Conservation (phyloP, 352 stramenopile genomes). For the Thraustochytrium sp. region DNA sequence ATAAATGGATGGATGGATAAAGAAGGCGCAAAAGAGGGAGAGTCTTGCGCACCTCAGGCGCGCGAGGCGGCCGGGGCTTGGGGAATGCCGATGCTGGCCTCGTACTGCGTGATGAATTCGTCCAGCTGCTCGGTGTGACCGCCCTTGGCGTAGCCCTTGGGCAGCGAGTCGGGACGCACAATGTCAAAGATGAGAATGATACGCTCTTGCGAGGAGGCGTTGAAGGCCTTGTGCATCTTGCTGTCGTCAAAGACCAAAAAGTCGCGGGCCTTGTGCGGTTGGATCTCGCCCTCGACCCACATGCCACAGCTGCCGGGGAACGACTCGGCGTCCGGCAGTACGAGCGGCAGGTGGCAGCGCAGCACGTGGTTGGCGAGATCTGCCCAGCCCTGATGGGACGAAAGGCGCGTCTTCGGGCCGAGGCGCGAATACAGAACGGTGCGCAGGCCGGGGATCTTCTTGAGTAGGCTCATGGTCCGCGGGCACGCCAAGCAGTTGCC, state of each 20-base stretch:
- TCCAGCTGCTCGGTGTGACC: slow-evolving; percentile 65
- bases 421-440: slow-evolving; percentile 67
- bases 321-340: slow-evolving; percentile 53
- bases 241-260: slow-evolving; percentile 66
- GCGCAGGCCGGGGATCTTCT: slow-evolving; percentile 54
- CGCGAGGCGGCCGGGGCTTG: background rate
- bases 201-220: slow-evolving; percentile 57
- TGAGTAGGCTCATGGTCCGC: slow-evolving; percentile 55
- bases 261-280: slow-evolving; percentile 57
- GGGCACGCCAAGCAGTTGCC: slow-evolving; percentile 57
- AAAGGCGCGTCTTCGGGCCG: slow-evolving; percentile 56
- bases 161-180: slow-evolving; percentile 54
- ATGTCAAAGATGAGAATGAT: slow-evolving; percentile 68
- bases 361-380: slow-evolving; percentile 71
- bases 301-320: slow-evolving; percentile 58
- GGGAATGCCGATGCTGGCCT: background rate
- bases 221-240: slow-evolving; percentile 57
- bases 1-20: background rate
- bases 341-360: slow-evolving; percentile 61
- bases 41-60: no score
- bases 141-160: slow-evolving; percentile 56
- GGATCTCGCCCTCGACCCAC: slow-evolving; percentile 66
- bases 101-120: slow-evolving; percentile 57
- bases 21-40: no score
- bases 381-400: slow-evolving; percentile 64